Evolutionary conservation across 345 rosid genomes (phyloP), one percentile per base, ranked within the genome.

Genomic region (Pugionium cornutum): DNA sequence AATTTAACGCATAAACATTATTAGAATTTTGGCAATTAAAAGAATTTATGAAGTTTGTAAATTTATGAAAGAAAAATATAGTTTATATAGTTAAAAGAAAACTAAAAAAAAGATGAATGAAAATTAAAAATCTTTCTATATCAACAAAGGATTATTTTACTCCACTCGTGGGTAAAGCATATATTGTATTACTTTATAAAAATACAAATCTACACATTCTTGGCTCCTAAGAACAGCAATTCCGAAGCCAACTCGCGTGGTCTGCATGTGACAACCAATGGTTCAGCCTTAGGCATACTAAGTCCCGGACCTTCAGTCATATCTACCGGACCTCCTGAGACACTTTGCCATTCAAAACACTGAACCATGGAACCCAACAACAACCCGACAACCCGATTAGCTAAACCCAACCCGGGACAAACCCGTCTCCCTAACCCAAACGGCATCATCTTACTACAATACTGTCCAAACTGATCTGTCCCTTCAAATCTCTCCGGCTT

Each of bases 391-490:
- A 78, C 72, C 6, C 74, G 66, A 0, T 68, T 68, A 46, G 80
- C 84, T 41, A 84, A 59, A n/a, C 51, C 62, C 36, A 63, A 45
- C 1, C 84, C 86, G 3, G 86, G 84, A 65, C 88, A 82, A 4
- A 71, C 77, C 68, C 84, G 69, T 43, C 83, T 76, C 4, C 84
- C 82, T 35, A 80, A 7, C 43, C 86, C 88, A 31, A 84, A 79
- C 0, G 88, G 77, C 77, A 84, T 35, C 31, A 79, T 32, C 47
- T 78, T 78, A 2, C 50, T 48, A 28, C 4, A 2, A 39, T 43
- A 56, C 11, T 56, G 61, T 53, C 60, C 61, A 29, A 30, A 4
- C n/a, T 55, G 52, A 60, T 69, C 67, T 1, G 4, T 60, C 1
- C 7, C 62, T 45, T 70, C 76, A 51, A 77, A 83, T 60, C 88